Evolutionary conservation across 208 protist genomes (phyloP).

Genomic region (Hexamita inflata): DNA sequence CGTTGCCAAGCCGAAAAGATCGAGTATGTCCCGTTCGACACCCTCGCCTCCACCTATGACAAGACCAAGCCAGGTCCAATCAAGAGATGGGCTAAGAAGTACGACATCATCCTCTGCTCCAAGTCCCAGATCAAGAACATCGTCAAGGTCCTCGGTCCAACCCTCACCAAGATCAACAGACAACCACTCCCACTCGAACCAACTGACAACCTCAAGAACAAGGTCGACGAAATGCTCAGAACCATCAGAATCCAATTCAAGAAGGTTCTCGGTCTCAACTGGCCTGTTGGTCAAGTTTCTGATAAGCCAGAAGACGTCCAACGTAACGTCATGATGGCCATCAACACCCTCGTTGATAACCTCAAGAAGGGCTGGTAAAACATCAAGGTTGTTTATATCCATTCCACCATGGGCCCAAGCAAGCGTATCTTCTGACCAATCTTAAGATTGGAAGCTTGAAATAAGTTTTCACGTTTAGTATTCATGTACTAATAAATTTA

Average conservation of each 20-base stretch:
- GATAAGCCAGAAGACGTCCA: constrained; percentile 76
- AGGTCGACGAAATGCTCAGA: constrained; percentile 74
- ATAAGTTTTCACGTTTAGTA: too few species aligned
- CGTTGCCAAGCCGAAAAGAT: constrained; percentile 69
- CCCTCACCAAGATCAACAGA: constrained; percentile 96
- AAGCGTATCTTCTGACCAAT: constrained; percentile 92
- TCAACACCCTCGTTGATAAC: constrained; percentile 97
- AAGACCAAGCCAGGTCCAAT: constrained; percentile 98
- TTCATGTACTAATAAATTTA: too few species aligned
- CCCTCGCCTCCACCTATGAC: constrained; percentile 96
- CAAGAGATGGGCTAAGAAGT: constrained; percentile 83
- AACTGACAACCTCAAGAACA: constrained; percentile 69
- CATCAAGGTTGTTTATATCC: constrained; percentile 91
- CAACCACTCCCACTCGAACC: constrained; percentile 81
- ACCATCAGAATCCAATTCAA: constrained; percentile 96
- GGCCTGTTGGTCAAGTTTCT: constrained; percentile 82
- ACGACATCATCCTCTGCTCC: constrained; percentile 89
- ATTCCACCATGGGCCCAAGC: constrained; percentile 90
- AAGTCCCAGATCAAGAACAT: constrained; percentile 89
- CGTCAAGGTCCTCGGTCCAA: constrained; percentile 74
- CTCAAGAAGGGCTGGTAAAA: constrained; percentile 99
- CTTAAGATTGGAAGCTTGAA: too few species aligned
- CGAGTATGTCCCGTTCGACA: constrained; percentile 74
- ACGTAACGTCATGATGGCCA: constrained; percentile 77
- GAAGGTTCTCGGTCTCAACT: constrained; percentile 90